These are phyloP conservation scores for Talaromyces nanjingensis DNA, from an alignment of 495 filamentous ascomycete species.

Conservation along the genomic window DNA sequence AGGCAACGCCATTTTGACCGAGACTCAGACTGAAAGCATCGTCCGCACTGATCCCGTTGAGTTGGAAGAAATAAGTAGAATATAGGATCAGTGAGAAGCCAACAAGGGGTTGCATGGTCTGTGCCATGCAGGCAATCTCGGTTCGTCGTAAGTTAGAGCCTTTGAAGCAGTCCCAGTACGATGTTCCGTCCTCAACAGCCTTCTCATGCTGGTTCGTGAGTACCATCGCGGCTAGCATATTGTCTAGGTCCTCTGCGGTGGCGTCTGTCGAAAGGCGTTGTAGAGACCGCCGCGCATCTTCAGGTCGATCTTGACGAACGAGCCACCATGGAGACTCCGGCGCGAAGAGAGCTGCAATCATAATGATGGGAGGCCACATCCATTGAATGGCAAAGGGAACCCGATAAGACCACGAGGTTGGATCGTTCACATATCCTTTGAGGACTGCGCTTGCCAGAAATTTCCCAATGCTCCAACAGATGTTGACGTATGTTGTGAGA, in stretches of 20 bases:
- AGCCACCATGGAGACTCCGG: conserved; percentile 19
- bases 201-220: conserved; percentile 31
- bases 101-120: conserved; percentile 20
- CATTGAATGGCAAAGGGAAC: conserved; percentile 52
- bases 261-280: conserved; percentile 26
- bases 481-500: conserved; percentile 40
- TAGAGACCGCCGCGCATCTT: conserved; percentile 42
- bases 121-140: conserved; percentile 25
- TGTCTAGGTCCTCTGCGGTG: conserved; percentile 17
- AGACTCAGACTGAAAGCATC: conserved; percentile 24
- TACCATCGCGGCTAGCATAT: conserved; percentile 54
- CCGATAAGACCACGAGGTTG: conserved; percentile 43
- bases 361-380: conserved; percentile 44
- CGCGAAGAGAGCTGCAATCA: conserved; percentile 29
- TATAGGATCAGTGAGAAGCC: conserved; percentile 23
- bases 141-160: conserved; percentile 33
- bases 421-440: conserved; percentile 21
- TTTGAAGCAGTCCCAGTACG: conserved; percentile 33
- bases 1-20: conserved; percentile 35
- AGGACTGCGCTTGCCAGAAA: conserved; percentile 44
- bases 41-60: conserved; percentile 23
- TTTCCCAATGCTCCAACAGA: conserved; percentile 46
- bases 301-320: conserved; percentile 22
- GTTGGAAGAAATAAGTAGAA: conserved; percentile 37
- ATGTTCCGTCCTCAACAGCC: conserved; percentile 18